A percentile compares a stretch with the other conserved stretches of the same genome.
Conservation (phyloP, 1,139 yeast species). For the Lodderomyces metapsilosis region DNA sequence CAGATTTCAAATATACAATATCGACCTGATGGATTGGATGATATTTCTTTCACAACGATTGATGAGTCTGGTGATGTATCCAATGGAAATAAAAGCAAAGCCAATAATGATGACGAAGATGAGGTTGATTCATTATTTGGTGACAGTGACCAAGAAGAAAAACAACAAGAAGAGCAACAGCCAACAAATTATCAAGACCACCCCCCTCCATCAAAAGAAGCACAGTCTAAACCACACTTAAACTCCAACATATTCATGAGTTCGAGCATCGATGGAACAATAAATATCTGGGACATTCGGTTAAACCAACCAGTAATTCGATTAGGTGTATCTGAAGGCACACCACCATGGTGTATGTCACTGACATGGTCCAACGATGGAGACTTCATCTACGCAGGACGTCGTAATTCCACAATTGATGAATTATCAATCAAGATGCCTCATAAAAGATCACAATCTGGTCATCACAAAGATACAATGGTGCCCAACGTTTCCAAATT, state of each 20-base stretch:
- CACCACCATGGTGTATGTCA: constrained; percentile 97
- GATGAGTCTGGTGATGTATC: constrained; percentile 10
- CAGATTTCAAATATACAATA: constrained; percentile 78
- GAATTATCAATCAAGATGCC: constrained; percentile 76
- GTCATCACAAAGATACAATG: constrained; percentile 22
- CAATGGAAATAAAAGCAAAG: constrained; percentile 4
- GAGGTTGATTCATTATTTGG: constrained; percentile 83
- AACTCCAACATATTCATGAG: constrained; percentile 70
- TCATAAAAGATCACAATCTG: constrained; percentile 23
- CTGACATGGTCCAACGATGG: constrained; percentile 91
- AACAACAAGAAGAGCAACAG: constrained; percentile 14
- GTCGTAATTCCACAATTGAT: constrained; percentile 87
- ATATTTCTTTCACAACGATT: constrained; percentile 20
- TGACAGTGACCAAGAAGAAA: constrained; percentile 61
- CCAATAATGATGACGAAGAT: constrained; percentile 22
- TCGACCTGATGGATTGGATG: constrained; percentile 69
- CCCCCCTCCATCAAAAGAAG: constrained; percentile 5
- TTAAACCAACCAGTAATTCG: constrained; percentile 45
- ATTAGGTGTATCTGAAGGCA: constrained; percentile 59
- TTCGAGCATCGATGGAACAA: constrained; percentile 80
- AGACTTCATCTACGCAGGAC: constrained; percentile 73
- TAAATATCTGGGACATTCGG: constrained; percentile 83
- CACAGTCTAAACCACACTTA: constrained; percentile 22
- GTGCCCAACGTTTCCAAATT: constrained; percentile 53
- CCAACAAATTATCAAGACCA: constrained; percentile 18